Evolutionary conservation across 176 grass and related monocot genomes (phyloP).

Genomic region (Lolium multiflorum): DNA sequence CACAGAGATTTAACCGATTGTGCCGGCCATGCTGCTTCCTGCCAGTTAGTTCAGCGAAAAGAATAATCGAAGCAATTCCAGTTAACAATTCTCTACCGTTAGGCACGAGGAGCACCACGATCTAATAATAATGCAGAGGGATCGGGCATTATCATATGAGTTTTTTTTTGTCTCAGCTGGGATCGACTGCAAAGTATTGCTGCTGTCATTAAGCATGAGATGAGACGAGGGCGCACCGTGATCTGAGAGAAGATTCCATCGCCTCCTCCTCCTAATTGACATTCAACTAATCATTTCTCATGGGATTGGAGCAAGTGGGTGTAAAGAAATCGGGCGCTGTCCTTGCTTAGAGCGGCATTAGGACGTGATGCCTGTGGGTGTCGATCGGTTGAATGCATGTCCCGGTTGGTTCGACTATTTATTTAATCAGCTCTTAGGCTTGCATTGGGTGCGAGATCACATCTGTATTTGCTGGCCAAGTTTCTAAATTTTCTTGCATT

Average conservation of each 20-base stretch:
- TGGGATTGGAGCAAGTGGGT: constrained; percentile 39
- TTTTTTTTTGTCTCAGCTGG: background rate
- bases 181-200: constrained; percentile 27
- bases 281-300: constrained; percentile 59
- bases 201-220: constrained; percentile 24
- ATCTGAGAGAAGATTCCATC: constrained; percentile 31
- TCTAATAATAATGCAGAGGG: constrained; percentile 45
- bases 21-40: constrained; percentile 17
- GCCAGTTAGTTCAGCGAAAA: background rate
- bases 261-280: constrained; percentile 39
- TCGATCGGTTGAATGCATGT: constrained; percentile 30
- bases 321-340: constrained; percentile 34
- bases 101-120: constrained; percentile 48
- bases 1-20: background rate
- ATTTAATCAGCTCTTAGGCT: background rate
- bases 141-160: constrained; percentile 15
- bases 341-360: constrained; percentile 41
- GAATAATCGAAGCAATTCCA: background rate
- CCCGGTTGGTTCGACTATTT: background rate
- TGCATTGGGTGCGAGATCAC: background rate
- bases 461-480: constrained; percentile 11
- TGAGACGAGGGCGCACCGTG: constrained; percentile 21
- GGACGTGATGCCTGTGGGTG: constrained; percentile 52
- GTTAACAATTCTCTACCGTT: constrained; percentile 44
- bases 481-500: background rate